Evolutionary conservation across 192 early-diverging fungal species (phyloP).

Genomic region (Coemansia sp.): DNA sequence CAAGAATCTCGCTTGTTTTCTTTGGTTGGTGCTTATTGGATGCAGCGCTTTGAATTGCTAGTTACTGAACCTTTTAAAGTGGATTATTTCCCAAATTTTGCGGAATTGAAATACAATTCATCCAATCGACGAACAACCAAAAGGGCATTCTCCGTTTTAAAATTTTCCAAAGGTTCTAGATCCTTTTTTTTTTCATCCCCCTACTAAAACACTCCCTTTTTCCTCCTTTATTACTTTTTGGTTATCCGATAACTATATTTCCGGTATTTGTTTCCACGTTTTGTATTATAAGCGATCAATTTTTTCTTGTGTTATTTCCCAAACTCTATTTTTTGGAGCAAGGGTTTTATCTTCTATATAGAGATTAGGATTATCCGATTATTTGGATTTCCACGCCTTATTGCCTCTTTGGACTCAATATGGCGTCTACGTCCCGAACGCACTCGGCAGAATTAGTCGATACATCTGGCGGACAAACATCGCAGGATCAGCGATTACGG

Average conservation of each 20-base stretch:
- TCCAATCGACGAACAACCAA: too few species aligned
- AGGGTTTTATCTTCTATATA: background rate
- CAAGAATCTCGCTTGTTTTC: background rate
- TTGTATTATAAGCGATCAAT: conserved; percentile 2
- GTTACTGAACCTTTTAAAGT: conserved; percentile 3
- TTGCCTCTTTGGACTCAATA: background rate
- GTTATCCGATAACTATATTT: background rate
- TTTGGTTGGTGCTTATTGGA: conserved; percentile 2
- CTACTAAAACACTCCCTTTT: background rate
- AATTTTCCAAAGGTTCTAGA: conserved; percentile 2
- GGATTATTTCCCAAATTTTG: conserved; percentile 1
- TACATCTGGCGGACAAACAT: background rate
- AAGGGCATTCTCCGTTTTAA: background rate
- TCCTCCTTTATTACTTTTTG: background rate
- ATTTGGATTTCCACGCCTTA: conserved; percentile 4
- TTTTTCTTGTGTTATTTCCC: background rate
- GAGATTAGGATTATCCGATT: conserved; percentile 2
- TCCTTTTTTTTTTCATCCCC: background rate
- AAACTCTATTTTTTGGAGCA: background rate
- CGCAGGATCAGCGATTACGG: background rate
- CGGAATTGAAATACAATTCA: conserved; percentile 7
- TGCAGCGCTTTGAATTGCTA: background rate
- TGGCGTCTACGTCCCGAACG: background rate
- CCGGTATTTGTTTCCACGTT: background rate
- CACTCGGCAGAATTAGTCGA: background rate